Evolutionary conservation across 2,329 filamentous ascomycete species (phyloP).

Genomic region (Arthrobotrys iridis): DNA sequence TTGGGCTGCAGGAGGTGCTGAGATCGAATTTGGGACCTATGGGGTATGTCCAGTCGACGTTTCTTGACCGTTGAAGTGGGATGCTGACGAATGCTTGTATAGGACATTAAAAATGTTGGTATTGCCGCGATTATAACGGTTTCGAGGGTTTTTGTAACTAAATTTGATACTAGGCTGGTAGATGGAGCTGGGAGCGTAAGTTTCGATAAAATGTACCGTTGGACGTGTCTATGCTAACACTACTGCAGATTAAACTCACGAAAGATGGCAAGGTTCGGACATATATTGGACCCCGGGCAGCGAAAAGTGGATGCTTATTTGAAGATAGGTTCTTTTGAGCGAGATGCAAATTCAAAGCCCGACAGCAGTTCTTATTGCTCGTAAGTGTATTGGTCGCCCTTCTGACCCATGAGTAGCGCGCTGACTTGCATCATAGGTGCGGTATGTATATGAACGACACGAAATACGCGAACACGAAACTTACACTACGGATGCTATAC

Average conservation of each 20-base stretch:
- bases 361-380: slow-evolving; percentile 84
- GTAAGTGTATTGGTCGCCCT: slow-evolving; percentile 58
- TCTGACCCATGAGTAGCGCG: not conserved
- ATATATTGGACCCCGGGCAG: slow-evolving; percentile 67
- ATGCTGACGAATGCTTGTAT: slow-evolving; percentile 17
- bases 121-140: slow-evolving; percentile 9
- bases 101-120: slow-evolving; percentile 58
- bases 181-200: slow-evolving; percentile 75
- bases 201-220: not conserved
- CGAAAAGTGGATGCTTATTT: slow-evolving; percentile 60
- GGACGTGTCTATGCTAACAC: slow-evolving; percentile 56
- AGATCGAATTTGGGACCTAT: slow-evolving; percentile 94
- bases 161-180: slow-evolving; percentile 67
- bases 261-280: slow-evolving; percentile 89
- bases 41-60: slow-evolving; percentile 63
- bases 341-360: slow-evolving; percentile 98
- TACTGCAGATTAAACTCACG: slow-evolving; percentile 87
- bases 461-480: slow-evolving; percentile 36
- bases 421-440: slow-evolving; percentile 28
- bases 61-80: not conserved
- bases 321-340: slow-evolving; percentile 64
- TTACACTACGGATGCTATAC: slow-evolving; percentile 65
- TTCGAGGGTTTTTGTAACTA: slow-evolving; percentile 7
- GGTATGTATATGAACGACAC: slow-evolving; percentile 48
- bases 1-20: slow-evolving; percentile 83